Evolutionary conservation across 495 filamentous ascomycete genomes (phyloP), one percentile per base, ranked within the genome.

Genomic region (Penicillium salamii): DNA sequence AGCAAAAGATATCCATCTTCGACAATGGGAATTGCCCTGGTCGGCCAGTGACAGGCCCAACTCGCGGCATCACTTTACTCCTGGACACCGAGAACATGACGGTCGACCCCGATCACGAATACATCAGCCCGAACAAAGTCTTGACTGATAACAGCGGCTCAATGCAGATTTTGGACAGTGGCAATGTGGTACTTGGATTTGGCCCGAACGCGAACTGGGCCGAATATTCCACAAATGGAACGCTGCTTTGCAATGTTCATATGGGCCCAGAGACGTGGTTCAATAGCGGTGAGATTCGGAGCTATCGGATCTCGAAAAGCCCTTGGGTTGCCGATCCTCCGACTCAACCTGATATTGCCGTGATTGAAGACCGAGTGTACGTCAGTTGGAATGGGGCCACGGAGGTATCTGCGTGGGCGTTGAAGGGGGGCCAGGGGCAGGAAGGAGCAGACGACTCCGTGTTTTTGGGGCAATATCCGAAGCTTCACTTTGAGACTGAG

Each of bases 301-400:
- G 24, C 5, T 43, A 20, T 17, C 17, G 41, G 24, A 43, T 42
- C 24, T 20, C 26, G 5, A 43, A 43, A 28, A 31, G 26, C n/a
- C 9, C 28, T 12, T 43, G 41, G 41, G 5, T n/a, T 5, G 17
- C 15, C n/a, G 9, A 20, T 8, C 40, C 40, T 19, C 40, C 28
- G 15, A 20, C 4, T 3, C 9, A 13, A 5, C 54, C 61, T 15
- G 43, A 35, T 1, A 52, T 58, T 46, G 57, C 57, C 5, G 31
- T 43, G 32, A 29, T 6, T 29, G 2, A 35, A 51, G 2, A 46
- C 42, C 5, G 42, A 50, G 33, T 57, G 19, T 58, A 58, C 14
- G 46, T 54, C 1, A 61, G 61, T 42, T 61, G 61, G 61, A 64
- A 64, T 37, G 81, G 84, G 55, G 77, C 82, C 8, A 61, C 77